These are phyloP conservation scores for Fraxinus latifolia DNA, from an alignment of 305 asterid genomes.

Conservation along the genomic window DNA sequence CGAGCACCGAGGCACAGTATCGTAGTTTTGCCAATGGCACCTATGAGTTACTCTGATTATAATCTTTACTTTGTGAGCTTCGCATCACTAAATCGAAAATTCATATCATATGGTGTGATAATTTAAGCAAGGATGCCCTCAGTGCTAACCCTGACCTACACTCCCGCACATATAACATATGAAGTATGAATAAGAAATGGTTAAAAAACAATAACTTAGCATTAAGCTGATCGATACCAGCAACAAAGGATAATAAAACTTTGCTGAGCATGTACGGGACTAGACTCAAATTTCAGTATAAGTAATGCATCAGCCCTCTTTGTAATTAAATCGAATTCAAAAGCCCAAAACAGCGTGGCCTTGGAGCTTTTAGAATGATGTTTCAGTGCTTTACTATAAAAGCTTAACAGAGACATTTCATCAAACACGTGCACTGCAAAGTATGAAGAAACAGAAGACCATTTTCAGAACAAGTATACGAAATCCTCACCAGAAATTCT, in stretches of 20 bases:
- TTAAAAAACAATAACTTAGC: too few relatives aligned
- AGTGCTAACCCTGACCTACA: background rate
- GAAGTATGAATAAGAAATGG: background rate
- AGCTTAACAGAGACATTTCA: conserved; percentile 17
- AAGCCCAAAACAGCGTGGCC: background rate
- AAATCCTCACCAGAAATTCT: background rate
- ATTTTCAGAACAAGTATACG: background rate
- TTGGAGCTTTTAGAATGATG: background rate
- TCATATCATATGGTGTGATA: background rate
- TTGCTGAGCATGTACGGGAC: background rate
- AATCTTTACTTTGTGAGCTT: background rate
- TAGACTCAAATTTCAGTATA: background rate
- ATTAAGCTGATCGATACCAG: background rate
- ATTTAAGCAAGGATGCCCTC: background rate
- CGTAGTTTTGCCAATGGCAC: background rate
- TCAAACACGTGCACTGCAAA: conserved; percentile 8
- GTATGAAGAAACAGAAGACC: background rate
- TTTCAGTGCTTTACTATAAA: background rate
- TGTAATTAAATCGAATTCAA: background rate
- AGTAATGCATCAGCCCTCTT: background rate
- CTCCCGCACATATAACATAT: background rate
- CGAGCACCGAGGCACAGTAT: background rate
- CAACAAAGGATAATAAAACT: background rate
- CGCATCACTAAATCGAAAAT: background rate
- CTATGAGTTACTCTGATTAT: background rate